These are phyloP conservation scores for Coprinopsis strossmayeri DNA, from an alignment of 768 basidiomycete genomes.

Conservation along the genomic window DNA sequence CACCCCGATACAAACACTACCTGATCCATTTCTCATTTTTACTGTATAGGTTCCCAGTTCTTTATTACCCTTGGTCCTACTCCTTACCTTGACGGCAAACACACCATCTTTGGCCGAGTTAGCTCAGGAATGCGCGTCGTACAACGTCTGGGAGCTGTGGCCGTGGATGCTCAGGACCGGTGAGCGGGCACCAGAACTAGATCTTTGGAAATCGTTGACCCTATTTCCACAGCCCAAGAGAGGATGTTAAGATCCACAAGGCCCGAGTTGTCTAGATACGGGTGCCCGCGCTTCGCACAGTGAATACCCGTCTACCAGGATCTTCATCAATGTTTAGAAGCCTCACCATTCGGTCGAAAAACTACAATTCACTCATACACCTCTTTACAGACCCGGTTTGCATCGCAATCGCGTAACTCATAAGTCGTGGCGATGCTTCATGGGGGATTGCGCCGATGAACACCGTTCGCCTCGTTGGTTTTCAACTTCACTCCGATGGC, in stretches of 20 bases:
- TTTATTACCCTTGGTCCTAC: constrained; percentile 84
- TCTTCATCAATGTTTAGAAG: too few relatives aligned
- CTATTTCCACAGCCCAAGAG: constrained; percentile 60
- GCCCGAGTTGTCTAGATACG: constrained; percentile 38
- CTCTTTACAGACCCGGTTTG: too few relatives aligned
- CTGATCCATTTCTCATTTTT: constrained; percentile 22
- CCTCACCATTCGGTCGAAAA: too few relatives aligned
- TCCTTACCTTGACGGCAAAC: constrained; percentile 78
- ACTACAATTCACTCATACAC: too few relatives aligned
- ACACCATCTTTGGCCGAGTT: constrained; percentile 90
- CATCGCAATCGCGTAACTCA: too few relatives aligned
- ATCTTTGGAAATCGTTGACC: too few relatives aligned
- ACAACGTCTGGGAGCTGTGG: constrained; percentile 86
- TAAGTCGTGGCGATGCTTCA: too few relatives aligned
- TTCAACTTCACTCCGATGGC: background rate
- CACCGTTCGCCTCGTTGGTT: background rate
- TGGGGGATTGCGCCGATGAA: too few relatives aligned
- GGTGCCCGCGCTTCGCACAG: too few relatives aligned
- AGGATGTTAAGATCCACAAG: constrained; percentile 90
- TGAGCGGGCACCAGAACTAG: constrained; percentile 39
- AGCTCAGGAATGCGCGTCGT: constrained; percentile 88
- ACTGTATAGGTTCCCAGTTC: constrained; percentile 78
- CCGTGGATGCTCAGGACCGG: constrained; percentile 85
- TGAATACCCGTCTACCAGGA: too few relatives aligned
- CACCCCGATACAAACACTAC: too few relatives aligned